These are phyloP conservation scores for Keithomyces neogunnii DNA, from an alignment of 2,329 filamentous ascomycete species.

Conservation along the genomic window DNA sequence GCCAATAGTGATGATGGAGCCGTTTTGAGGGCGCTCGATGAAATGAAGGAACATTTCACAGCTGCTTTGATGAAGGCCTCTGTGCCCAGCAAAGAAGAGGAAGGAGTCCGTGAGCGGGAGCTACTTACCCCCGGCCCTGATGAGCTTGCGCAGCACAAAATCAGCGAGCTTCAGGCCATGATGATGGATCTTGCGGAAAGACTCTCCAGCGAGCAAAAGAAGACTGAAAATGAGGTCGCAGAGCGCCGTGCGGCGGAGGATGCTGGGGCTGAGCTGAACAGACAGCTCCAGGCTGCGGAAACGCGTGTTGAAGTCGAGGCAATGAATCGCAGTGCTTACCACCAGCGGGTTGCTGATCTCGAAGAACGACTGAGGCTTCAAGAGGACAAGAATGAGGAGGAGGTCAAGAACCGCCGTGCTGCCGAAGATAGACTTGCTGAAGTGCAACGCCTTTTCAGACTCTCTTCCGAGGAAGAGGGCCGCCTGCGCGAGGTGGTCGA, in stretches of 20 bases:
- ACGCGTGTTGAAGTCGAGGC: conserved; percentile 53
- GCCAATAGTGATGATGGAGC: conserved; percentile 28
- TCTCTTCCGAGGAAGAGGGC: conserved; percentile 64
- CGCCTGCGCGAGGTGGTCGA: conserved; percentile 59
- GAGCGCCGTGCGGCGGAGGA: conserved; percentile 46
- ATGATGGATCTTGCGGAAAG: conserved; percentile 52
- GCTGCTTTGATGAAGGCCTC: conserved; percentile 10
- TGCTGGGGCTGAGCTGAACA: conserved; percentile 40
- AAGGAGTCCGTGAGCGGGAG: conserved; percentile 46
- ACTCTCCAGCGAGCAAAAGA: conserved; percentile 37
- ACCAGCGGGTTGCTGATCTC: conserved; percentile 57
- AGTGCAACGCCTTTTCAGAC: conserved; percentile 59
- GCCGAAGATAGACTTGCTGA: conserved; percentile 67
- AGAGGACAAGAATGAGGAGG: conserved; percentile 55
- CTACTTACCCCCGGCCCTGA: conserved; percentile 40
- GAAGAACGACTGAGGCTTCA: conserved; percentile 59
- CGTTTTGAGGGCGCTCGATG: conserved; percentile 59
- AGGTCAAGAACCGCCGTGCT: conserved; percentile 53
- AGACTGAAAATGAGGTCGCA: conserved; percentile 38
- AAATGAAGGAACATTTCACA: conserved; percentile 44
- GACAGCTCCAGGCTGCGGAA: conserved; percentile 48
- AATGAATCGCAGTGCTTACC: conserved; percentile 49
- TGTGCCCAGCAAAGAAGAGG: conserved; percentile 27
- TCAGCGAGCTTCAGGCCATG: conserved; percentile 51
- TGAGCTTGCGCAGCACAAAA: conserved; percentile 43